Evolutionary conservation across 2,329 filamentous ascomycete species (phyloP).

Genomic region (Tympanopsis confertula): DNA sequence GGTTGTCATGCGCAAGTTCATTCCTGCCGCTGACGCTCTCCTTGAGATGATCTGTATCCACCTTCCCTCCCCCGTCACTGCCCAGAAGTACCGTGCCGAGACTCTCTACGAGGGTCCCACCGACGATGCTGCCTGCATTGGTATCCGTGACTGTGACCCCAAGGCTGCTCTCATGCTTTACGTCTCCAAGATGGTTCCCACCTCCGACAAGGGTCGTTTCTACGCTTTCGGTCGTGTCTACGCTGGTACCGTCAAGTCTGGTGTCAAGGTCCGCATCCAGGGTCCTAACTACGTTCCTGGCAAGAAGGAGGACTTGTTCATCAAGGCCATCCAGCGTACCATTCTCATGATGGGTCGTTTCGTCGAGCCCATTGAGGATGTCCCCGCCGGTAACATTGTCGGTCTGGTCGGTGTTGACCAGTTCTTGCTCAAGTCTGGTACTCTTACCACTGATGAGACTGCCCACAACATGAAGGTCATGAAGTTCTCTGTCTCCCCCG

Average conservation of each 20-base stretch:
- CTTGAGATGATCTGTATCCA: slow-evolving; percentile 99
- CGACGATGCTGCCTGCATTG: slow-evolving; percentile 86
- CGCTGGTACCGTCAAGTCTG: slow-evolving; percentile 92
- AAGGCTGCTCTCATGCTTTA: slow-evolving; percentile 99
- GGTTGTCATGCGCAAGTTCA: slow-evolving; percentile 96
- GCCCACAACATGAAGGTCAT: slow-evolving; percentile 99
- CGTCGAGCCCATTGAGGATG: slow-evolving; percentile 97
- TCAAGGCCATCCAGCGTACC: slow-evolving; percentile 99
- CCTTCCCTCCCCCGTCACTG: slow-evolving; percentile 87
- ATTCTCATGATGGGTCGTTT: slow-evolving; percentile 99
- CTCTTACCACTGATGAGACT: slow-evolving; percentile 89
- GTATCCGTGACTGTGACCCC: slow-evolving; percentile 96
- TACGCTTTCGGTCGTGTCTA: slow-evolving; percentile 99
- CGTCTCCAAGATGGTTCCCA: slow-evolving; percentile 99
- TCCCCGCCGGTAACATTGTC: slow-evolving; percentile 98
- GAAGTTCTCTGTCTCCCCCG: slow-evolving; percentile 99
- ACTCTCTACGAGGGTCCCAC: slow-evolving; percentile 95
- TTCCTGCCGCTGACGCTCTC: slow-evolving; percentile 93
- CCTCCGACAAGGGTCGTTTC: slow-evolving; percentile 99
- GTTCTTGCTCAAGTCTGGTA: slow-evolving; percentile 99
- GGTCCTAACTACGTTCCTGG: slow-evolving; percentile 96
- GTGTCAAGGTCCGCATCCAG: slow-evolving; percentile 99
- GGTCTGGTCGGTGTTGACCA: slow-evolving; percentile 99
- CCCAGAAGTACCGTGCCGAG: slow-evolving; percentile 96
- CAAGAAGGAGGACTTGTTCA: slow-evolving; percentile 97